Percentiles rank a stretch among this genome's conserved stretches.
These are phyloP conservation scores for Neurospora sp. DNA, from an alignment of 495 filamentous ascomycete species.

Conservation along the genomic window DNA sequence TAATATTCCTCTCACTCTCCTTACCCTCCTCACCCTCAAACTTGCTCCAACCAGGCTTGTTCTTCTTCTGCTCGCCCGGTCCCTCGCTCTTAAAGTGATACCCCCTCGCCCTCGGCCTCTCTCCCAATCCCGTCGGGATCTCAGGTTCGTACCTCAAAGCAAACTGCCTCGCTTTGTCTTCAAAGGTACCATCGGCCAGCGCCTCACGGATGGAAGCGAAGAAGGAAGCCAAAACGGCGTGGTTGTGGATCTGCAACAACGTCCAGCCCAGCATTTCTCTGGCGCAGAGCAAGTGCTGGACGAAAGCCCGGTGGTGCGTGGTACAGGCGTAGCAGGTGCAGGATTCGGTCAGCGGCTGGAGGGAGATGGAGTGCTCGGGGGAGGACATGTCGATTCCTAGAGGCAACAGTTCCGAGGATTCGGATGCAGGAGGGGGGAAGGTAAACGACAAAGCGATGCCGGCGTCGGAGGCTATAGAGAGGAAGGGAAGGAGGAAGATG, in stretches of 20 bases:
- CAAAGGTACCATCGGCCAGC: conserved; percentile 52
- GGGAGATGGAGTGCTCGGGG: conserved; percentile 41
- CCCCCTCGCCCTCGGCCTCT: conserved; percentile 73
- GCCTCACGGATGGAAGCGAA: conserved; percentile 54
- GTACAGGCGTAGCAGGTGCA: conserved; percentile 82
- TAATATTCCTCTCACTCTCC: not conserved
- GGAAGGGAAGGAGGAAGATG: conserved; percentile 64
- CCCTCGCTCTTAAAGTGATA: conserved; percentile 69
- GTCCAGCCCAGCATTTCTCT: conserved; percentile 97
- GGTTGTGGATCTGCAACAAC: conserved; percentile 84
- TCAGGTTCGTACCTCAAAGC: conserved; percentile 49
- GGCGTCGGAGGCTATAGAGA: conserved; percentile 64
- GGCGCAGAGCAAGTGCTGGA: conserved; percentile 75
- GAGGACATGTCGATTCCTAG: conserved; percentile 74
- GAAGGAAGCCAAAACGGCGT: conserved; percentile 59
- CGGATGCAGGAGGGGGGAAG: conserved; percentile 46
- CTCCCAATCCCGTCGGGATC: conserved; percentile 62
- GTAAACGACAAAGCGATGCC: conserved; percentile 76
- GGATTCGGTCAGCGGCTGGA: conserved; percentile 44
- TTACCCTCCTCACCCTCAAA: conserved; percentile 18
- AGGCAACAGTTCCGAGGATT: conserved; percentile 20
- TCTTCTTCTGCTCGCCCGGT: conserved; percentile 57
- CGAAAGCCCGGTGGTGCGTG: conserved; percentile 73
- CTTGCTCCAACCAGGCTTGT: conserved; percentile 52
- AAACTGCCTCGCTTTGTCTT: conserved; percentile 49